A percentile compares a stretch with the other conserved stretches of the same genome.
phyloP scores from a whole-genome alignment of 345 rosid genomes.

The Noccaea caerulescens region DNA sequence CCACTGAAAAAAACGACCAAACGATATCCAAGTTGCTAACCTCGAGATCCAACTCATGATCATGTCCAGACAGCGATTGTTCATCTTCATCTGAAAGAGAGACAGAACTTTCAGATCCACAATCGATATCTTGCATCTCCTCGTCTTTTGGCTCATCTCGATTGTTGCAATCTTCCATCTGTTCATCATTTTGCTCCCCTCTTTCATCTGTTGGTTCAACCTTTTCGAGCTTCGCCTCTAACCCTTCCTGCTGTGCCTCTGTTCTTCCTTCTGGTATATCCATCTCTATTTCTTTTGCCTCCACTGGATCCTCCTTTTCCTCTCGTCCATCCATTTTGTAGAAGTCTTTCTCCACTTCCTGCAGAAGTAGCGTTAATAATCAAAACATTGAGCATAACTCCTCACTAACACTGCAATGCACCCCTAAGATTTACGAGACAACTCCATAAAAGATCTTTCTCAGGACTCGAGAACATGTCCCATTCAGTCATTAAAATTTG shows the following conservation, averaged over 20 bases:
- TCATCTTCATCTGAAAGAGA: constrained; percentile 62
- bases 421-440: no score
- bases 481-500: no score
- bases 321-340: constrained; percentile 14
- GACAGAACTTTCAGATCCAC: constrained; percentile 61
- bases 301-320: constrained; percentile 9
- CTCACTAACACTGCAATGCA: no score
- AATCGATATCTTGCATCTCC: constrained; percentile 47
- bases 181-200: constrained; percentile 20
- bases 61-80: constrained; percentile 53
- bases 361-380: constrained; percentile 6
- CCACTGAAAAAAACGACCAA: constrained; percentile 3
- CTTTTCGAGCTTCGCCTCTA: constrained; percentile 52
- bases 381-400: background rate
- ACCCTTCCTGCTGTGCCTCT: constrained; percentile 18
- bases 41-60: constrained; percentile 63
- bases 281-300: constrained; percentile 7
- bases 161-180: constrained; percentile 29
- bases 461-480: no score
- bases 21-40: constrained; percentile 46
- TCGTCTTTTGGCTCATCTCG: constrained; percentile 29
- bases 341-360: constrained; percentile 24
- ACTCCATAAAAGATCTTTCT: no score
- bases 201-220: constrained; percentile 37
- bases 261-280: constrained; percentile 14